Base-by-base conservation (phyloP, 116 monocot species). In the Trichopus zeylanicus region DNA sequence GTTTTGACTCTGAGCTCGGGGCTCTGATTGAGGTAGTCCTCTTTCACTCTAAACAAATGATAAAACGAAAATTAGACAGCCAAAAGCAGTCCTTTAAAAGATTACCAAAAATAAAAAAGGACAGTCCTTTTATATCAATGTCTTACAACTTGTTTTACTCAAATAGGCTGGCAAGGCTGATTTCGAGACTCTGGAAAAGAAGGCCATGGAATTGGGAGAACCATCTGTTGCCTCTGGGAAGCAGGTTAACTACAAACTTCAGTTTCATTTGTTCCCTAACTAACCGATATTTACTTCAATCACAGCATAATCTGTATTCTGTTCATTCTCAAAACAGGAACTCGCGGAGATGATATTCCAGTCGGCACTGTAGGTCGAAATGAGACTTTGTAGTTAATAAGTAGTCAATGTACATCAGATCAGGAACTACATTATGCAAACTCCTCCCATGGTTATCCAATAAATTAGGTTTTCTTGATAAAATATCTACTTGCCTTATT, bases 291-390 rank as follows among this genome's bases (percentile, higher is more conserved):
- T 57, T 4, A 10, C 5, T n/a, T 31, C 16, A 18, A 2, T 12
- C 3, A 46, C 16, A 32, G 20, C 9, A 15, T 1, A 11, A 25
- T 6, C 37, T 1, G 22, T 6, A 13, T 59, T 20, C 19, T 19
- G 9, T 1, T 3, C 23, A 18, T 5, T 19, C 5, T 22, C 32
- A 5, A n/a, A 46, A 26, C 60, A 60, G 87, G 92, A 87, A 81
- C 84, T 92, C 49, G 92, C 92, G 15, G 87, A 92, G 76, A 81
- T 87, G 65, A 74, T 92, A 70, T 92, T 92, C 55, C 87, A 87
- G 60, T 46, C 60, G 11, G 60, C 46, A 0, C 39, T 60, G 9
- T 59, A 59, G 59, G 13, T 25, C 8, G 29, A 30, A 18, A 32
- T 35, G 10, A 10, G 34, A 35, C 34, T 35, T 35, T 35, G 34